Conservation (phyloP, 192 early-diverging fungal genomes). For the Coemansia pectinata region DNA sequence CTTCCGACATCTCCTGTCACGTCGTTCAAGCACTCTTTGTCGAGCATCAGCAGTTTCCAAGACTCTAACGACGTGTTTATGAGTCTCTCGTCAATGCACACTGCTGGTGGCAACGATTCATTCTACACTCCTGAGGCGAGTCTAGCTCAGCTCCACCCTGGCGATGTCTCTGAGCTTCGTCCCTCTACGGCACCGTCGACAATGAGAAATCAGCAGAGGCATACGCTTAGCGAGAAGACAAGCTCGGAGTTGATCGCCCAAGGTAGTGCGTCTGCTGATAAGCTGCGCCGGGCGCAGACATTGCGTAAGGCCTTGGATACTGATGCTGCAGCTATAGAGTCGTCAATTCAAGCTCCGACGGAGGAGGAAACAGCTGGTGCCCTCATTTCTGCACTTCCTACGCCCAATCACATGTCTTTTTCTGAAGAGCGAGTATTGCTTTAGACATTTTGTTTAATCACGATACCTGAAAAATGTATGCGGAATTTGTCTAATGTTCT, state of each 20-base stretch:
- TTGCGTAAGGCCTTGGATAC: slow-evolving; percentile 42
- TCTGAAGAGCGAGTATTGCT: slow-evolving; percentile 33
- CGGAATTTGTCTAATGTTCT: neutral
- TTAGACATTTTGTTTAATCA: slow-evolving; percentile 3
- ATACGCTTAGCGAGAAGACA: slow-evolving; percentile 18
- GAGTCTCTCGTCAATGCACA: slow-evolving; percentile 32
- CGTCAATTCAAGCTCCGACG: slow-evolving; percentile 22
- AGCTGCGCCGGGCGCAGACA: slow-evolving; percentile 34
- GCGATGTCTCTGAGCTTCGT: slow-evolving; percentile 13
- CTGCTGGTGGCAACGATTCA: slow-evolving; percentile 16
- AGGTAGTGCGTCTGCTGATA: slow-evolving; percentile 1
- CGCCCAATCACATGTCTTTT: slow-evolving; percentile 15
- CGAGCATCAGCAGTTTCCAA: slow-evolving; percentile 14
- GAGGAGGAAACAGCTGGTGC: slow-evolving; percentile 19
- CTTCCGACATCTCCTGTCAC: slow-evolving; percentile 2
- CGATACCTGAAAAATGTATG: no score
- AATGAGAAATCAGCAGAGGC: slow-evolving; percentile 18
- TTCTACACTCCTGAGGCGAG: slow-evolving; percentile 52
- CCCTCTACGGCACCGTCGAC: slow-evolving; percentile 41
- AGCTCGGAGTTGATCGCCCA: neutral
- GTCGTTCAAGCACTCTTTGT: slow-evolving; percentile 36
- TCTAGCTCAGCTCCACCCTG: slow-evolving; percentile 28
- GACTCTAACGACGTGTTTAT: slow-evolving; percentile 28
- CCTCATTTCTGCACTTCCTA: slow-evolving; percentile 44
- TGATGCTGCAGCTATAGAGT: slow-evolving; percentile 38